Evolutionary conservation across 352 stramenopile species (phyloP).

Genomic region (Phytophthora vignae): DNA sequence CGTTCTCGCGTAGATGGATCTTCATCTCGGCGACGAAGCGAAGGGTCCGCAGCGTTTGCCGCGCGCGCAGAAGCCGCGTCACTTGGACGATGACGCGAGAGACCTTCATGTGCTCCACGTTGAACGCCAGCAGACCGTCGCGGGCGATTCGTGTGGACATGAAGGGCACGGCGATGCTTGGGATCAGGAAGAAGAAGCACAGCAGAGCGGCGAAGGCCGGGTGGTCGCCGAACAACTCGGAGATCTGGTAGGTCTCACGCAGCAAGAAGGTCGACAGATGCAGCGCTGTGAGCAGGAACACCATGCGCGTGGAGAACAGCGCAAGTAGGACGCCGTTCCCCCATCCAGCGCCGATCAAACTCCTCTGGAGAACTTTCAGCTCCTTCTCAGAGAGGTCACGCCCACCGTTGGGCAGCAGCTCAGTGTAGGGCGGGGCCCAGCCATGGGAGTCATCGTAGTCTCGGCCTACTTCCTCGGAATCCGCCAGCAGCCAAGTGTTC

Average conservation of each 20-base stretch:
- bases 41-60: slow-evolving; percentile 76
- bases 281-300: slow-evolving; percentile 79
- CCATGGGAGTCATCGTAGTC: slow-evolving; percentile 37
- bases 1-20: slow-evolving; percentile 71
- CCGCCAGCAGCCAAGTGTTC: slow-evolving; percentile 53
- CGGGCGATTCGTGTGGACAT: slow-evolving; percentile 74
- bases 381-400: slow-evolving; percentile 49
- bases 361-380: slow-evolving; percentile 49
- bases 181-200: slow-evolving; percentile 55
- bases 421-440: slow-evolving; percentile 59
- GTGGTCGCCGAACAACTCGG: slow-evolving; percentile 34
- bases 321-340: slow-evolving; percentile 68
- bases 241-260: slow-evolving; percentile 54
- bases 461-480: slow-evolving; percentile 36
- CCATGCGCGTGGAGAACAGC: slow-evolving; percentile 71
- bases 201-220: slow-evolving; percentile 35
- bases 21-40: slow-evolving; percentile 85
- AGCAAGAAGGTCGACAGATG: slow-evolving; percentile 74
- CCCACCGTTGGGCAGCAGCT: slow-evolving; percentile 46
- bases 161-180: slow-evolving; percentile 64
- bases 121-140: slow-evolving; percentile 76
- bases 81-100: slow-evolving; percentile 72
- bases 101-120: slow-evolving; percentile 80
- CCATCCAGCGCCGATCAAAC: slow-evolving; percentile 46
- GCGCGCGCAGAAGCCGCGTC: slow-evolving; percentile 66